Evolutionary conservation across 768 basidiomycete species (phyloP).

Genomic region (Agaricus blazei): DNA sequence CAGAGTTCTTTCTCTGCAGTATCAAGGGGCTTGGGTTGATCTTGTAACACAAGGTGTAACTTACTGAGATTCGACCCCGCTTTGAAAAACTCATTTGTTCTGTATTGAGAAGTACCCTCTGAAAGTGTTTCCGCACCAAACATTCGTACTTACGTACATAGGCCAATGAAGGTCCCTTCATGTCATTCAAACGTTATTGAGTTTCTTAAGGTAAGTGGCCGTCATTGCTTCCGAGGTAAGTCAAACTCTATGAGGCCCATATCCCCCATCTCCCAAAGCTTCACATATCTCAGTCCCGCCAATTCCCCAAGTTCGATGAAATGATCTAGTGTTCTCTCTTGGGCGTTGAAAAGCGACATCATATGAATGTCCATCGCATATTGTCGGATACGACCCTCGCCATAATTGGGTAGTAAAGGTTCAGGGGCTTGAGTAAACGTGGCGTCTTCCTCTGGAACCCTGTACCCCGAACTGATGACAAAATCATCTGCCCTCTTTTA

Average conservation of each 20-base stretch:
- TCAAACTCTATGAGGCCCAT: slow-evolving; percentile 24
- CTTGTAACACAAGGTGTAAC: slow-evolving; percentile 30
- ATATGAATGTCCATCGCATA: slow-evolving; percentile 44
- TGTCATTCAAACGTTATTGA: too few relatives aligned
- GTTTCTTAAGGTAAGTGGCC: neutral
- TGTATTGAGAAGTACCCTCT: neutral
- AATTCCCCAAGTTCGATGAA: slow-evolving; percentile 29
- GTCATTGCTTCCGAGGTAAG: slow-evolving; percentile 9
- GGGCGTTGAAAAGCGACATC: slow-evolving; percentile 35
- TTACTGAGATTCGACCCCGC: slow-evolving; percentile 22
- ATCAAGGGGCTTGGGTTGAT: slow-evolving; percentile 24
- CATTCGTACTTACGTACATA: slow-evolving; percentile 16
- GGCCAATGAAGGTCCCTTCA: slow-evolving; percentile 8
- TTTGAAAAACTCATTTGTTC: slow-evolving; percentile 18
- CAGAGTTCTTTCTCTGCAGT: slow-evolving; percentile 29
- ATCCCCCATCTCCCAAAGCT: slow-evolving; percentile 27
- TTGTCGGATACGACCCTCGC: slow-evolving; percentile 31
- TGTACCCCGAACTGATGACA: slow-evolving; percentile 25
- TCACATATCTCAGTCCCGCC: slow-evolving; percentile 25
- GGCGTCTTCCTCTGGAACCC: slow-evolving; percentile 6
- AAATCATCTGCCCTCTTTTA: slow-evolving; percentile 26
- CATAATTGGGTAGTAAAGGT: slow-evolving; percentile 45
- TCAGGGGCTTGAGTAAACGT: slow-evolving; percentile 29
- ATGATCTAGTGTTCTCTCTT: slow-evolving; percentile 37
- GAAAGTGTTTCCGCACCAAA: too few relatives aligned